phyloP scores from a whole-genome alignment of 2,329 filamentous ascomycete genomes.

The Keithomyces neogunnii region DNA sequence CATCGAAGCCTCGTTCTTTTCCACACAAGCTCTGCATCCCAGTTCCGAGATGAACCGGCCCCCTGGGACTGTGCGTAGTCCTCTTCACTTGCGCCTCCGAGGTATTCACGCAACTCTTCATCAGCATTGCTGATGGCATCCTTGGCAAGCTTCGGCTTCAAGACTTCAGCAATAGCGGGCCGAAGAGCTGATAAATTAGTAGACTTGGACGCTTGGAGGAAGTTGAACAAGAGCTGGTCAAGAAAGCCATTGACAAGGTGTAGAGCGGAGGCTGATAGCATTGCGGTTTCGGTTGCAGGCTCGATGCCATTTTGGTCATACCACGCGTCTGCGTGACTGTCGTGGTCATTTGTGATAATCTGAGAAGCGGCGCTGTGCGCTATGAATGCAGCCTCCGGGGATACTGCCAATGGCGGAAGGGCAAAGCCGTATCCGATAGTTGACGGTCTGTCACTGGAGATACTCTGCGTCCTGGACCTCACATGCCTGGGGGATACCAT shows the following conservation, averaged over 20 bases:
- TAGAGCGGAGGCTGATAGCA: constrained; percentile 66
- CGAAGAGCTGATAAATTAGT: constrained; percentile 68
- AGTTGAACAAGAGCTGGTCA: constrained; percentile 85
- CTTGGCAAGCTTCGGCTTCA: constrained; percentile 82
- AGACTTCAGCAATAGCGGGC: constrained; percentile 74
- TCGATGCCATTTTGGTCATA: constrained; percentile 61
- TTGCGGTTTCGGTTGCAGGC: constrained; percentile 56
- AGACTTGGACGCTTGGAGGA: constrained; percentile 72
- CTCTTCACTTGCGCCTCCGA: constrained; percentile 72
- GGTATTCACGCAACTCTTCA: constrained; percentile 79
- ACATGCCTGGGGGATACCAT: constrained; percentile 24
- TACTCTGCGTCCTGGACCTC: constrained; percentile 50
- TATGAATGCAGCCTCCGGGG: constrained; percentile 79
- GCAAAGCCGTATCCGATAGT: constrained; percentile 48
- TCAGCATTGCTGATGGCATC: constrained; percentile 78
- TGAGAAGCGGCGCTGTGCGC: constrained; percentile 81
- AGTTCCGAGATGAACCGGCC: constrained; percentile 46
- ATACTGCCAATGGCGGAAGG: constrained; percentile 59
- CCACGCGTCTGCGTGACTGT: constrained; percentile 62
- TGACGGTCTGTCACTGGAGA: constrained; percentile 64
- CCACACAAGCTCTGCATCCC: constrained; percentile 91
- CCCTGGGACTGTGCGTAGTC: constrained; percentile 52
- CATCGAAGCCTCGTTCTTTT: constrained; percentile 86
- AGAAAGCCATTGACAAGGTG: constrained; percentile 83
- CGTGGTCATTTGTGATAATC: constrained; percentile 82